These are phyloP conservation scores for Colletotrichum chlorophyti DNA, from an alignment of 2,329 filamentous ascomycete genomes.

Conservation along the genomic window DNA sequence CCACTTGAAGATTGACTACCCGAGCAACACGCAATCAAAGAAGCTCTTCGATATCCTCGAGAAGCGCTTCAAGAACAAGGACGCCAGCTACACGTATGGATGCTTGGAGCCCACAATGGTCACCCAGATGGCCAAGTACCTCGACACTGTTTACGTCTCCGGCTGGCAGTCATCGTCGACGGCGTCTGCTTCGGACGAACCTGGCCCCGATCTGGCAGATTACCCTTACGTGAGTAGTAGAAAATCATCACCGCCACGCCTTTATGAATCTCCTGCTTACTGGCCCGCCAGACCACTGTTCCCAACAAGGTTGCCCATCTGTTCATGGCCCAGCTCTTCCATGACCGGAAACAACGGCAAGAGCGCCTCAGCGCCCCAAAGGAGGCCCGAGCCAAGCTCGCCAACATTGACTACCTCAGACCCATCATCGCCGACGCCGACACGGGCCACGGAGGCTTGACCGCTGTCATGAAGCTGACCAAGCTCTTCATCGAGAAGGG, in stretches of 20 bases:
- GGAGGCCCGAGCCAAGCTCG: slow-evolving; percentile 72
- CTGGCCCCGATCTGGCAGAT: slow-evolving; percentile 95
- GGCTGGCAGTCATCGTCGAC: slow-evolving; percentile 99
- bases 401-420: slow-evolving; percentile 91
- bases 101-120: slow-evolving; percentile 98
- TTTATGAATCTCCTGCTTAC: neutral
- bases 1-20: slow-evolving; percentile 87
- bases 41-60: slow-evolving; percentile 95
- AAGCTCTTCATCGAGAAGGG: slow-evolving; percentile 97
- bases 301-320: slow-evolving; percentile 98
- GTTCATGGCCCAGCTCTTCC: slow-evolving; percentile 98
- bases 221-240: slow-evolving; percentile 79
- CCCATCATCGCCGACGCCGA: slow-evolving; percentile 97
- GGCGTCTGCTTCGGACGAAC: slow-evolving; percentile 92
- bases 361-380: slow-evolving; percentile 84
- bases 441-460: slow-evolving; percentile 94
- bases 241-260: too few relatives aligned
- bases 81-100: slow-evolving; percentile 94
- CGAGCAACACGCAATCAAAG: slow-evolving; percentile 87
- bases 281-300: slow-evolving; percentile 77
- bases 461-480: slow-evolving; percentile 99
- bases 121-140: slow-evolving; percentile 98
- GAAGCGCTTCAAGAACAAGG: slow-evolving; percentile 82
- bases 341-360: slow-evolving; percentile 98
- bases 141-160: slow-evolving; percentile 98